Base-by-base conservation (phyloP, 2,329 filamentous ascomycete species). In the Amphichorda felina region DNA sequence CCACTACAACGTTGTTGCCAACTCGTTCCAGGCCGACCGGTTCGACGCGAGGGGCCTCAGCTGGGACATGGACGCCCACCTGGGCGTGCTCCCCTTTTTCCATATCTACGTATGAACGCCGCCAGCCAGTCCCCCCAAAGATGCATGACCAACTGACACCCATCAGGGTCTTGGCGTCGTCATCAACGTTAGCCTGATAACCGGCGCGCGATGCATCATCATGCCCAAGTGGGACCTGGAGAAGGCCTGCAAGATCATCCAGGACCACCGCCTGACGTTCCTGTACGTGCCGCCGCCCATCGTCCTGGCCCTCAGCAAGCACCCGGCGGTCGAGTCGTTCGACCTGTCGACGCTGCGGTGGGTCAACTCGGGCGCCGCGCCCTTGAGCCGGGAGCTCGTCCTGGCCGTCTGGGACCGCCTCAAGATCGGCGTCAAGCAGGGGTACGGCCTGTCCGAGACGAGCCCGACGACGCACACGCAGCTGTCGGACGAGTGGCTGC, bases 371-470 rank as follows among this genome's bases (percentile, higher is more conserved):
- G 89, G 84, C 17, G 89, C 88, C 0, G 88, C 89, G 1, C 89
- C 89, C 0, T 63, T 95, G 28, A 89, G 85, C 0, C 64, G 67
- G 22, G 86, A 94, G 42, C 70, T 96, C 2, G 82, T 89, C 1
- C 75, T 86, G 37, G 71, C 75, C 8, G 73, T 91, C 3, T 83
- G 84, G 64, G 58, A 72, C 15, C 75, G 87, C 7, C 73, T 91
- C 39, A 76, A 76, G 35, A 68, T 93, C 15, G 79, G 80, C 2
- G 76, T 94, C 41, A 95, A 94, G 65, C 89, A 96, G 59, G 88
- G 84, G 14, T 96, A 94, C 51, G 89, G 89, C 0, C 68, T 96
- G 5, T 86, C 79, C 5, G 89, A 96, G 62, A 93, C 86, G 11
- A 79, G 79, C 18, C 87, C 88, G 0, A 81, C 77, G 1, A 83